Evolutionary conservation across 2,329 filamentous ascomycete species (phyloP), one percentile per base, ranked within the genome.

Genomic region (Bipolaris sorokiniana): DNA sequence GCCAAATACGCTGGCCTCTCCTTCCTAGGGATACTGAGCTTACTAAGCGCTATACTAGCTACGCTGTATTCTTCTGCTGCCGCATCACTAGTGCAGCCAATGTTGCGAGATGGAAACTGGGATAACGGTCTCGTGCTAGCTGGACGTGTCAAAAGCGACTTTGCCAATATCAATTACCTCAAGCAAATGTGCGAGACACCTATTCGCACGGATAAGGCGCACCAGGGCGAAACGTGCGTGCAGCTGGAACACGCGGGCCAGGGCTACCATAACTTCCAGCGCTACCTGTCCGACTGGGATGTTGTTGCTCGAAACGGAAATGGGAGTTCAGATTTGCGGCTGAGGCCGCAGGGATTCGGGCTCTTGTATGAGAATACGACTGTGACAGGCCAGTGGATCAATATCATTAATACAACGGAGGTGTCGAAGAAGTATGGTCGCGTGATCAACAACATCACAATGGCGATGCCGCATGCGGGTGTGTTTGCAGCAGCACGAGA

Each of bases 61-160:
- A 86, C 89, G 66, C 81, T 94, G 5, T 95, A 93, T 70, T 91
- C 89, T 0, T 90, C 90, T 2, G 90, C 90, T 0, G 89, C 89
- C 0, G 88, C 91, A 61, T 87, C 90, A 7, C 23, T 48, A 74
- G 89, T 94, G 0, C 83, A 89, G 2, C 91, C 91, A 0, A 89
- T 90, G 66, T 80, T 94, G 6, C 86, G 83, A 51, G 84, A 83
- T 58, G 85, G 86, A 0, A 70, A 1, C 1, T 84, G 83, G 78
- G 75, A 87, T 40, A 56, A 72, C 2, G 57, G 57, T 1, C 79
- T 68, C 52, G 65, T 79, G 0, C 69, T 93, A 31, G 73, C 77
- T 11, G 88, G 87, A 0, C 75, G 81, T 2, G 86, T 92, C 0
- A 78, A 79, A 20, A 77, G 87, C 0, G 82, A 82, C 0, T 93